phyloP scores from a whole-genome alignment of 2,329 filamentous ascomycete genomes.

The Fonsecaea nubica region DNA sequence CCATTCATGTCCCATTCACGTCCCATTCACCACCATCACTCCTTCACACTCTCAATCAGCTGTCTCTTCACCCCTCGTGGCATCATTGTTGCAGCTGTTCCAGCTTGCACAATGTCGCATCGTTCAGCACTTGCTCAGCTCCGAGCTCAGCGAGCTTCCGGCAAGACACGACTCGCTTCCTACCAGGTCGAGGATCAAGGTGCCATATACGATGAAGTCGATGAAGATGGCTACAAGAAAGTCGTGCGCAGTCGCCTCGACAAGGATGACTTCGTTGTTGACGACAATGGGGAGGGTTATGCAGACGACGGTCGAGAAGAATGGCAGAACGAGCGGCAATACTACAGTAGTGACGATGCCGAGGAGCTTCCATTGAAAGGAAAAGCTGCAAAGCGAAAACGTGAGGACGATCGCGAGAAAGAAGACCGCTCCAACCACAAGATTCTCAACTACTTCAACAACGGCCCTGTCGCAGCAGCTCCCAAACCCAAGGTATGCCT shows the following conservation, averaged over 20 bases:
- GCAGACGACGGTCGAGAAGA: conserved; percentile 96
- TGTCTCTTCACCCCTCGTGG: background rate
- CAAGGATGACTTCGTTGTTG: conserved; percentile 96
- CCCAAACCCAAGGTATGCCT: conserved; percentile 78
- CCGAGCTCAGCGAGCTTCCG: conserved; percentile 79
- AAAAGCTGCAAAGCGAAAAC: conserved; percentile 78
- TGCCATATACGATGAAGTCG: conserved; percentile 91
- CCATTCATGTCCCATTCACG: background rate
- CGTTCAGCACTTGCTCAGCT: conserved; percentile 69
- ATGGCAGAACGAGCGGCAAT: conserved; percentile 75
- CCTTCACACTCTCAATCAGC: background rate
- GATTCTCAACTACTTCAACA: conserved; percentile 93
- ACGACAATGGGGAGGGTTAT: conserved; percentile 97
- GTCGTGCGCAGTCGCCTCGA: conserved; percentile 87
- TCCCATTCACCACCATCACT: background rate
- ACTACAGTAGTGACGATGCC: conserved; percentile 74
- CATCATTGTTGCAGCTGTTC: background rate
- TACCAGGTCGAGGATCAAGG: conserved; percentile 87
- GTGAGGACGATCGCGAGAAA: conserved; percentile 83
- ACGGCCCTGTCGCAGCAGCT: conserved; percentile 68
- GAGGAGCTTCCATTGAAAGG: conserved; percentile 67
- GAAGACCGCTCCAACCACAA: conserved; percentile 86
- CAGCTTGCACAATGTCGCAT: conserved; percentile 36
- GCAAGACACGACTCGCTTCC: conserved; percentile 86
- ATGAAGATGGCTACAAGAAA: conserved; percentile 97